phyloP scores from a whole-genome alignment of 1,284 basidiomycete genomes.

The Ustilago xerochloae region DNA sequence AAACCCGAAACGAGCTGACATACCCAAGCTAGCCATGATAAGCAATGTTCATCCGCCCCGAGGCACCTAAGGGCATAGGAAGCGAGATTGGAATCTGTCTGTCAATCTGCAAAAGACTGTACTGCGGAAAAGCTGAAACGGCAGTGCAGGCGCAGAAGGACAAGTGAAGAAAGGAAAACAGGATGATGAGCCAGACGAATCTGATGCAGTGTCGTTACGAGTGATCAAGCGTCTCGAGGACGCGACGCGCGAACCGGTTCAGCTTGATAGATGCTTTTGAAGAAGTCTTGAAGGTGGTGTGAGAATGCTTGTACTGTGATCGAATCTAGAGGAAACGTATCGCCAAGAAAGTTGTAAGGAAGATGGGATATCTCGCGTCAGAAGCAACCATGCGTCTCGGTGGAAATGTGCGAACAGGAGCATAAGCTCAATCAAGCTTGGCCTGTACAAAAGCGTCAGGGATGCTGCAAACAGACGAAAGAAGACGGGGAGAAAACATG shows the following conservation, averaged over 20 bases:
- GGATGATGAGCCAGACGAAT: conserved; percentile 34
- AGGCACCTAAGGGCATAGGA: neutral
- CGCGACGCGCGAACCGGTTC: neutral
- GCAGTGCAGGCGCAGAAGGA: neutral
- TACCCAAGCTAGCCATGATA: conserved; percentile 23
- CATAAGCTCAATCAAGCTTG: conserved; percentile 37
- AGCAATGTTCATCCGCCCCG: neutral
- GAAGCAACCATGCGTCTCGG: neutral
- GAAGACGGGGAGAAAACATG: neutral
- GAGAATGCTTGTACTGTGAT: neutral
- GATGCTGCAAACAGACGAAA: conserved; percentile 21
- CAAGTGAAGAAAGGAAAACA: neutral
- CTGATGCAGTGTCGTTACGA: conserved; percentile 1
- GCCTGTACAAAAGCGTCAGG: conserved; percentile 55
- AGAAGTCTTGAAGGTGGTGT: conserved; percentile 2
- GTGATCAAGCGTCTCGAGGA: too few species aligned
- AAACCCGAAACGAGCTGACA: conserved; percentile 19
- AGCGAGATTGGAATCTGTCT: conserved; percentile 16
- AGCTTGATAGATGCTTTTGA: neutral
- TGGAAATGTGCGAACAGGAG: neutral
- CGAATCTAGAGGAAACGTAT: neutral
- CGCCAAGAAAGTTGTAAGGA: neutral
- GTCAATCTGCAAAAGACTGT: conserved; percentile 28
- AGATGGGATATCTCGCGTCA: neutral
- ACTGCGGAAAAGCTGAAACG: neutral